Evolutionary conservation across 768 basidiomycete species (phyloP), one percentile per base, ranked within the genome.

Genomic region (Chlorophyllum brunneum): DNA sequence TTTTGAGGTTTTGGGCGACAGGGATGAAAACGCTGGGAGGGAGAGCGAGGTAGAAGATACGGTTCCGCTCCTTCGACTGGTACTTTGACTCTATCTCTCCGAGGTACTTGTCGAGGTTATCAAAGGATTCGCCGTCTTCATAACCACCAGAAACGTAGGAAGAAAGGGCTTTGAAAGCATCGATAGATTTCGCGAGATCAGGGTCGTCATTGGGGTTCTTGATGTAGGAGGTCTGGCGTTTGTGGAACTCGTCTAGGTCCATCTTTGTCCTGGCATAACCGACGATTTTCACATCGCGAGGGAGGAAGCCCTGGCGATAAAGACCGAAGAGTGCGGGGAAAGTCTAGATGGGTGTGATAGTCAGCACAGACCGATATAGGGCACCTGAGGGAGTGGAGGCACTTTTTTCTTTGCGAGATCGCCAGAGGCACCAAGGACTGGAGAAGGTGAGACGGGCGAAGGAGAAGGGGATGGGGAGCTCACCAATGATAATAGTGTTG

Each of bases 391-490:
- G 37, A 51, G 43, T 44, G 40, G 37, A 27, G 65, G 42, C 43
- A 83, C 94, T 82, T 99, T 99, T 76, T 99, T 99, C 86, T 97
- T 95, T 57, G 95, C 95, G 40, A 99, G 78, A 76, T 99, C 95
- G 34, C 95, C 95, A 51, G 92, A 95, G 2, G 95, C 95, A 51
- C 95, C 95, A 55, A 95, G 82, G 48, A 98, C 95, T 93, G 64
- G 8, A 49, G 31, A 33, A 29, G 26, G 41, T 48, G 5, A 43
- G 42, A 34, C 11, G 27, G 38, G 16, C 36, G 5, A 29, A 20
- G 9, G 13, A 3, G 7, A 24, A 26, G 24, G 11, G 7, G 8
- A 22, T 20, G 23, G 16, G 20, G 15, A 22, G 20, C 84, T 61
- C 58, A 88, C 92, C 92, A 62, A 95, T 73, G 72, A 97, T 84